A percentile compares a stretch with the other conserved stretches of the same genome.
Conservation (phyloP, 192 early-diverging fungal species). For the Coemansia sp. region DNA sequence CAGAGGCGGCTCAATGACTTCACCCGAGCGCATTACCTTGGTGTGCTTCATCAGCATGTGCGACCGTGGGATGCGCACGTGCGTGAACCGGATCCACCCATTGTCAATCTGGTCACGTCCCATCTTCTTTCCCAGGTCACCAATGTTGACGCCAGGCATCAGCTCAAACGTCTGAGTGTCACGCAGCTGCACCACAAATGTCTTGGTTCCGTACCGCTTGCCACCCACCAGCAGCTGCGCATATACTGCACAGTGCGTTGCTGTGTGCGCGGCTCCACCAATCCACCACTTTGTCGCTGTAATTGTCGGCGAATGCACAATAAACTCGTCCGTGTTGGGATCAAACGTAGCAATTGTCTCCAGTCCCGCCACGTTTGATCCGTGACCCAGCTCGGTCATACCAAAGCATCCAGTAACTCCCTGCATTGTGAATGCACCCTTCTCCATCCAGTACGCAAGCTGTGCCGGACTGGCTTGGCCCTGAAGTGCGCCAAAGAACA, state of each 20-base stretch:
- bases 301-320: conserved; percentile 76
- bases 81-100: conserved; percentile 90
- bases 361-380: conserved; percentile 86
- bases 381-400: conserved; percentile 92
- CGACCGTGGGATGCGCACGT: conserved; percentile 84
- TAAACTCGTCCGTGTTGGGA: conserved; percentile 77
- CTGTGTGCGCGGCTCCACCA: conserved; percentile 90
- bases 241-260: conserved; percentile 78
- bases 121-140: conserved; percentile 94
- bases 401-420: conserved; percentile 88
- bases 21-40: conserved; percentile 76
- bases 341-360: conserved; percentile 93
- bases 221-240: conserved; percentile 82
- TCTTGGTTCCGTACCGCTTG: conserved; percentile 81
- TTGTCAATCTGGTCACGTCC: conserved; percentile 89
- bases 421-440: conserved; percentile 78
- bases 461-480: conserved; percentile 82
- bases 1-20: conserved; percentile 77
- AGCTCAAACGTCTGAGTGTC: conserved; percentile 75
- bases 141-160: conserved; percentile 84
- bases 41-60: conserved; percentile 95
- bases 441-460: conserved; percentile 80
- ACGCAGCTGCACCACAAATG: conserved; percentile 85
- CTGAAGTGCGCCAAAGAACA: conserved; percentile 85
- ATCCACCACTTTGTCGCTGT: conserved; percentile 97